Evolutionary conservation across 2,329 filamentous ascomycete genomes (phyloP), one percentile per base, ranked within the genome.

Genomic region (Orbilia javanica): DNA sequence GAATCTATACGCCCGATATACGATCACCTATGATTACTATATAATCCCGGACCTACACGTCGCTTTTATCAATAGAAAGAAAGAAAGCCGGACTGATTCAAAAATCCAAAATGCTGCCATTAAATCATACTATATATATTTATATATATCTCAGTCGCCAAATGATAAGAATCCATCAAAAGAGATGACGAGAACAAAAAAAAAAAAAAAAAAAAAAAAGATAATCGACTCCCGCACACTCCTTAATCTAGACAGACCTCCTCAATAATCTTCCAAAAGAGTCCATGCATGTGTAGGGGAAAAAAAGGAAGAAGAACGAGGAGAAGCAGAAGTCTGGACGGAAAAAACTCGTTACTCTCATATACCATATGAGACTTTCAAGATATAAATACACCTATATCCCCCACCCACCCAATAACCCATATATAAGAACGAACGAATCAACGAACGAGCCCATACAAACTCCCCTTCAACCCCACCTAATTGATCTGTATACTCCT

Each of bases 401-500:
- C 13, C 13, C 36, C 8, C 8, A 11, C 11, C 11, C 36, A n/a
- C 11, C 36, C n/a, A 39, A 13, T 8, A 10, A 36, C 36, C 29
- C 52, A 22, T 11, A 57, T 13, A 22, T 36, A 25, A 10, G 8
- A 31, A 36, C 3, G 11, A 52, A 52, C 48, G 13, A 52, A 52
- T n/a, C 6, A 52, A 27, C 3, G 20, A 27, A n/a, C 20, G 22
- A 27, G 22, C 7, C 1, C 25, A 50, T 15, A 13, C 1, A n/a
- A n/a, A n/a, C n/a, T n/a, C n/a, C n/a, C n/a, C 8, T 39, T 13
- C 10, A 2, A 6, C 4, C 20, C 3, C 1, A 10, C 11, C 36
- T 63, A 63, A 20, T 10, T 46, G 13, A 60, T 39, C 34, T 64
- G 60, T 29, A 64, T 1, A 11, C 66, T 71, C 48, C 72, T 31